These are phyloP conservation scores for Cercospora citrullina DNA, from an alignment of 2,329 filamentous ascomycete species.

Conservation along the genomic window DNA sequence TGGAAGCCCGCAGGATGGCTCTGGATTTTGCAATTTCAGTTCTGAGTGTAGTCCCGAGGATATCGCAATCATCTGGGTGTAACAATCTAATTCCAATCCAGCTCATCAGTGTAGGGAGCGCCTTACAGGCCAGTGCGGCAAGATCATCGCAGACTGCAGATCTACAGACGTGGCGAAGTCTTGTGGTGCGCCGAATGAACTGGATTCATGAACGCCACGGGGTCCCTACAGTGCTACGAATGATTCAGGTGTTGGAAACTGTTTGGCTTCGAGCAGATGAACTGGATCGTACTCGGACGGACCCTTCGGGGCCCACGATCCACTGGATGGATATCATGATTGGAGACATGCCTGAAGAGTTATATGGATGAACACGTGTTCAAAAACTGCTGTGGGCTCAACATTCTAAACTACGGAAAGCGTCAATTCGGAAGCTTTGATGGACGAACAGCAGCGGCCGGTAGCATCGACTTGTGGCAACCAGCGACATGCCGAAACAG, in stretches of 20 bases:
- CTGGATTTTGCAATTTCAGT: slow-evolving; percentile 7
- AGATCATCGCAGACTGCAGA: background rate
- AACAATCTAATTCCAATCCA: background rate
- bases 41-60: background rate
- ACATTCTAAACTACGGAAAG: background rate
- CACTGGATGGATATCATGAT: slow-evolving; percentile 28
- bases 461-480: background rate
- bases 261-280: slow-evolving; percentile 22
- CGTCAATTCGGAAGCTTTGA: background rate
- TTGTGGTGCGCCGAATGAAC: background rate
- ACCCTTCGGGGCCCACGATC: background rate
- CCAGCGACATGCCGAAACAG: background rate
- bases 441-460: background rate
- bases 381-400: background rate
- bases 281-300: slow-evolving; percentile 6
- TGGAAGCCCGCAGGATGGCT: background rate
- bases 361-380: slow-evolving; percentile 11
- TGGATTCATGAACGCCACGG: background rate
- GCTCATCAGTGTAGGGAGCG: background rate
- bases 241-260: slow-evolving; percentile 18
- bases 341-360: slow-evolving; percentile 17
- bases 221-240: background rate
- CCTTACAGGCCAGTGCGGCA: background rate
- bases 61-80: background rate
- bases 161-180: background rate